phyloP scores from a whole-genome alignment of 148 eudicot species.

The Chenopodium album region DNA sequence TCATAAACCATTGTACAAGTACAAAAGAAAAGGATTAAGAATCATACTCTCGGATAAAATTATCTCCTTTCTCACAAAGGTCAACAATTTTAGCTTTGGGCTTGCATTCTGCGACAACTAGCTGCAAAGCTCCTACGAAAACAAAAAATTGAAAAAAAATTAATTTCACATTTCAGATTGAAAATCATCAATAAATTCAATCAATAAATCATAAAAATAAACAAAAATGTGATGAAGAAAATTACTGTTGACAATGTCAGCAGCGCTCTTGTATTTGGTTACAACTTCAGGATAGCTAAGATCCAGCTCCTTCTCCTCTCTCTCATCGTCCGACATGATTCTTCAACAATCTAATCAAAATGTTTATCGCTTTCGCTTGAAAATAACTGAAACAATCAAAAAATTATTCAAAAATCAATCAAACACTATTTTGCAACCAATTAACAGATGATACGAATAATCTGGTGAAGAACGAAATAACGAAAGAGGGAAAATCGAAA shows the following conservation, averaged over 20 bases:
- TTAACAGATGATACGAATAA: neutral
- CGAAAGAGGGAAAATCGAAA: neutral
- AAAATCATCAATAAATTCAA: neutral
- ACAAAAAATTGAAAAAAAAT: neutral
- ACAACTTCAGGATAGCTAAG: conserved; percentile 87
- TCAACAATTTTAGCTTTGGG: conserved; percentile 87
- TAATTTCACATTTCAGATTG: neutral
- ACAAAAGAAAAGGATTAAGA: neutral
- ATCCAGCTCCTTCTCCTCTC: conserved; percentile 94
- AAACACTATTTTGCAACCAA: neutral
- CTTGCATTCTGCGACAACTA: conserved; percentile 78
- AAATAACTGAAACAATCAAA: conserved; percentile 13
- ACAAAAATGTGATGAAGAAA: neutral
- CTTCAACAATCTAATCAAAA: neutral
- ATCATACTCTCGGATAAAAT: conserved; percentile 58
- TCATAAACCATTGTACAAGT: neutral
- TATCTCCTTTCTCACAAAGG: conserved; percentile 79
- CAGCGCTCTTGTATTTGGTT: conserved; percentile 90
- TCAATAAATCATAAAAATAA: neutral
- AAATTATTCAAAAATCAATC: neutral
- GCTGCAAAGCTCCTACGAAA: conserved; percentile 79
- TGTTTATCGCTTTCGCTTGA: neutral
- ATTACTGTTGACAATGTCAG: conserved; percentile 85
- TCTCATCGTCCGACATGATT: conserved; percentile 85
- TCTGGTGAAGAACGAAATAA: neutral